Conservation (phyloP, 805 yeast species). For the Lachancea kluyveri region DNA sequence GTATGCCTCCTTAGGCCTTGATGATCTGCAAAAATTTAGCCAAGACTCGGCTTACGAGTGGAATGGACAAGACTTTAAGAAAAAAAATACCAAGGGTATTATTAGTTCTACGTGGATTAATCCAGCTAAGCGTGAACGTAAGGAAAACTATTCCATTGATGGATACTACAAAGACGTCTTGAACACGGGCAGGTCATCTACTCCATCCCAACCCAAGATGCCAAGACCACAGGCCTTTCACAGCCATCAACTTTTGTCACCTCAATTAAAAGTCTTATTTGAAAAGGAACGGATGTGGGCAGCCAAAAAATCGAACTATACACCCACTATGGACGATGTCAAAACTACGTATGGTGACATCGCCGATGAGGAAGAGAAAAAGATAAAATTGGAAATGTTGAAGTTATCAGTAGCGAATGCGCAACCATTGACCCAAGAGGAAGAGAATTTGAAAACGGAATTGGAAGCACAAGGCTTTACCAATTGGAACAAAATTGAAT, state of each 20-base stretch:
- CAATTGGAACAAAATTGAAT: constrained; percentile 85
- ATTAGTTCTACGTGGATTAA: constrained; percentile 68
- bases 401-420: constrained; percentile 73
- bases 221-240: constrained; percentile 79
- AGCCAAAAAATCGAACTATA: constrained; percentile 62
- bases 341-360: constrained; percentile 32
- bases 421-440: constrained; percentile 78
- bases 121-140: constrained; percentile 79
- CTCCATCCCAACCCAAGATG: constrained; percentile 61
- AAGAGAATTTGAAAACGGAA: constrained; percentile 55
- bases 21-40: constrained; percentile 70
- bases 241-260: constrained; percentile 88
- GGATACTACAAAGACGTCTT: constrained; percentile 78
- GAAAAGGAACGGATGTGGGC: constrained; percentile 77
- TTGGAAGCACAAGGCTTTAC: constrained; percentile 62
- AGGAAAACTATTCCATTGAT: constrained; percentile 82
- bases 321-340: constrained; percentile 55
- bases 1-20: constrained; percentile 63
- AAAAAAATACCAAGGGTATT: constrained; percentile 41
- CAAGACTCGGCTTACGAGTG: constrained; percentile 77
- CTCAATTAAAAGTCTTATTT: constrained; percentile 65
- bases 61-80: constrained; percentile 80
- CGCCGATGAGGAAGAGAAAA: constrained; percentile 38
- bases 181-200: constrained; percentile 54
- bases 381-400: constrained; percentile 48